A percentile compares a stretch with the other conserved stretches of the same genome.
Evolutionary conservation across 768 basidiomycete species (phyloP).

Genomic region (Gloeopeniophorella convolvens): DNA sequence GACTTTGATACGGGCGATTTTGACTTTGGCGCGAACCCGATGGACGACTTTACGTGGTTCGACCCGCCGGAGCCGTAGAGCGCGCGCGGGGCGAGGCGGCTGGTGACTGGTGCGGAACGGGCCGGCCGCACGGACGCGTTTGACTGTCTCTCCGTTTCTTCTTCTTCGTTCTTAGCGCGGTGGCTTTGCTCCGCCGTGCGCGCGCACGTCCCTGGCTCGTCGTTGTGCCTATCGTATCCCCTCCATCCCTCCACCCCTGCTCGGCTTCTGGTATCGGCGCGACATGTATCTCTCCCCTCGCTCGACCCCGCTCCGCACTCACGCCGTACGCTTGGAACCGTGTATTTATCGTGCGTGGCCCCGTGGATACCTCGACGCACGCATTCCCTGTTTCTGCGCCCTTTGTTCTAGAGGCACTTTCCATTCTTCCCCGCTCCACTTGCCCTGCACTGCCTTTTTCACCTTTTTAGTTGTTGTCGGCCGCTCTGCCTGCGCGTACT

Average conservation of each 20-base stretch:
- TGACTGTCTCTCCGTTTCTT: too few relatives aligned
- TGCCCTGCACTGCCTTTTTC: background rate
- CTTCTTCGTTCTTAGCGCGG: too few relatives aligned
- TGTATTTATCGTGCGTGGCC: slow-evolving; percentile 16
- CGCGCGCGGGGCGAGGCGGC: too few relatives aligned
- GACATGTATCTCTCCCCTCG: background rate
- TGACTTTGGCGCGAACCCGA: background rate
- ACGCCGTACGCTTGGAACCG: background rate
- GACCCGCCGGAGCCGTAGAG: too few relatives aligned
- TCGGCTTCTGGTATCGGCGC: too few relatives aligned
- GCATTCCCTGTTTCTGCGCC: background rate
- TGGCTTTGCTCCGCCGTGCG: too few relatives aligned
- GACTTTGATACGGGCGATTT: slow-evolving; percentile 12
- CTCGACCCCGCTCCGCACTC: background rate
- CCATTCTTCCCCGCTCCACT: background rate
- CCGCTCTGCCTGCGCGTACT: too few relatives aligned
- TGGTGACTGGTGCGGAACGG: too few relatives aligned
- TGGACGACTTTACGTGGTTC: slow-evolving; percentile 5
- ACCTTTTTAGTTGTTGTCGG: slow-evolving; percentile 10
- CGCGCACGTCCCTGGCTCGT: too few relatives aligned
- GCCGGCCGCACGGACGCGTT: too few relatives aligned
- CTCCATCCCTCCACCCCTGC: too few relatives aligned
- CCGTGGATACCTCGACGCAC: slow-evolving; percentile 17
- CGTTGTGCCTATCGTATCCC: too few relatives aligned
- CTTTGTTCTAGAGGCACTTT: slow-evolving; percentile 5